Percentiles rank a stretch among this genome's conserved stretches.
phyloP scores from a whole-genome alignment of 768 basidiomycete genomes.

The Lepiota brunneoincarnata region DNA sequence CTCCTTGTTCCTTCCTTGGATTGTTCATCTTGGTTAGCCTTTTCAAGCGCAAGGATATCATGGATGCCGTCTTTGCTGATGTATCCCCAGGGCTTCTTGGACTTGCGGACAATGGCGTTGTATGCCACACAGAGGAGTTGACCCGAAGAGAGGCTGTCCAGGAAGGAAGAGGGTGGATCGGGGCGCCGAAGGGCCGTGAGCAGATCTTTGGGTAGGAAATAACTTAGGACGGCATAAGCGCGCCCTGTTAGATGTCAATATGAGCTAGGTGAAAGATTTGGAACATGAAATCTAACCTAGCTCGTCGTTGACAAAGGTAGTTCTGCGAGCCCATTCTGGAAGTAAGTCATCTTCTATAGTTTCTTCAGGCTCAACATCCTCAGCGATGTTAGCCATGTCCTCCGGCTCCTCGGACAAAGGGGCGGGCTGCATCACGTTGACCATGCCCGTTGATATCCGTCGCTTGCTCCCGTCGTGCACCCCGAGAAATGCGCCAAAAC shows the following conservation, averaged over 20 bases:
- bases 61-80: constrained; percentile 77
- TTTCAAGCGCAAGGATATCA: constrained; percentile 70
- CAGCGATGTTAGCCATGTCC: constrained; percentile 40
- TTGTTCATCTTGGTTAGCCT: constrained; percentile 35
- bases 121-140: constrained; percentile 80
- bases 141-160: constrained; percentile 65
- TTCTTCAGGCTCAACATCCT: constrained; percentile 35
- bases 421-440: constrained; percentile 50
- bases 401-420: constrained; percentile 56
- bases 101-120: constrained; percentile 77
- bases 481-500: constrained; percentile 17
- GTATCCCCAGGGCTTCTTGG: constrained; percentile 86
- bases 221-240: constrained; percentile 54
- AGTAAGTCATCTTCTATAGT: constrained; percentile 68
- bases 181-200: constrained; percentile 17
- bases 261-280: constrained; percentile 3
- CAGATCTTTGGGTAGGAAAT: constrained; percentile 53
- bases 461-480: constrained; percentile 34
- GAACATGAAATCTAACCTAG: constrained; percentile 45
- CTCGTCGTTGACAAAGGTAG: constrained; percentile 50
- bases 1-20: constrained; percentile 39
- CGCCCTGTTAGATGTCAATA: constrained; percentile 45
- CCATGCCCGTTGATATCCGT: constrained; percentile 59
- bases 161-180: constrained; percentile 38
- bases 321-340: constrained; percentile 74